Evolutionary conservation across 306 rosid species (phyloP), one percentile per base, ranked within the genome.

Genomic region (Fagus crenata): DNA sequence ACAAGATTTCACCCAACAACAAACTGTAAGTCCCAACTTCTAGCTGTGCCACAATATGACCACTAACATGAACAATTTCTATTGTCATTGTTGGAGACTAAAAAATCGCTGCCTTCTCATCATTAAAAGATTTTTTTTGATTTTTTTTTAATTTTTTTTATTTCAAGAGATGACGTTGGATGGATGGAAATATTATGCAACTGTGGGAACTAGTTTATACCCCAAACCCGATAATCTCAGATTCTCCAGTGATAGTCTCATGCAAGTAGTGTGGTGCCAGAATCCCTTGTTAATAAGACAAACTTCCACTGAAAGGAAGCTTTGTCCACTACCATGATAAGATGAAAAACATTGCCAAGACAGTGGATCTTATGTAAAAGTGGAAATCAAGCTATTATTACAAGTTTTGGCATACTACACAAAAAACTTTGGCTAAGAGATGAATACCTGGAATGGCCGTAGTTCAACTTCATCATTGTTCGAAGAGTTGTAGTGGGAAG

Each of bases 361-460:
- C 9, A 39, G 49, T 67, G 49, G 71, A 36, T 14, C 32, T 22
- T 32, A 18, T 11, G 49, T 4, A 37, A 54, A 18, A 13, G 40
- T 5, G 39, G 31, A 65, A 43, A 46, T 12, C 70, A 67, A 51
- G 46, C 71, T 15, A 59, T 33, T 18, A 32, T 43, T 11, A 76
- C 17, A 53, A 32, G 49, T 40, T 67, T 65, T 39, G 15, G n/a
- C 56, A 15, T 36, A 53, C 6, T 22, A n/a, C 69, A 41, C 70
- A 33, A 33, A 22, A 4, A 41, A 55, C 31, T 35, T 14, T 64
- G 56, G 18, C 74, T 39, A 71, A 54, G 51, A 69, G 51, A 75
- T 9, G 61, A 82, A 77, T 85, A 92, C 98, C 98, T 92, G 88
- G 41, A 75, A 17, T 61, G 41, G 67, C 35, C 31, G 70, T 55